Evolutionary conservation across 2,329 filamentous ascomycete species (phyloP).

Genomic region (Paecilomyces niveus): DNA sequence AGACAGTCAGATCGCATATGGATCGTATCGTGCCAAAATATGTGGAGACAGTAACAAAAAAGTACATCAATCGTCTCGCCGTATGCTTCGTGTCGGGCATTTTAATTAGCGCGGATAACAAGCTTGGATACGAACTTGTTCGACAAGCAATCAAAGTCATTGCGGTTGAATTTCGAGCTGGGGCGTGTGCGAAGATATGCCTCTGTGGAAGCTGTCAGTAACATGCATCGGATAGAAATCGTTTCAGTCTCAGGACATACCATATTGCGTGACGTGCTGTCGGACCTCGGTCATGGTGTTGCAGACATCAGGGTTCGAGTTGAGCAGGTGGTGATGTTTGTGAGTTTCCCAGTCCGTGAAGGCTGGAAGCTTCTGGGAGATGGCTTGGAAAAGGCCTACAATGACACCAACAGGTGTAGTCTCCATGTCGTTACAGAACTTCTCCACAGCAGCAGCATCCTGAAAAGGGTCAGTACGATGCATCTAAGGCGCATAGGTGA

Average conservation of each 20-base stretch:
- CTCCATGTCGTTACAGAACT: constrained; percentile 97
- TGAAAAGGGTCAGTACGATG: constrained; percentile 11
- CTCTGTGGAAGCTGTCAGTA: constrained; percentile 56
- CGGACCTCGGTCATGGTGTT: constrained; percentile 95
- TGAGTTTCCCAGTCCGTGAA: constrained; percentile 91
- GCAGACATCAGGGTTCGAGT: constrained; percentile 87
- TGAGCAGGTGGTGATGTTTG: constrained; percentile 83
- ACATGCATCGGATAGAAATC: not conserved
- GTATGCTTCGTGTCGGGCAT: constrained; percentile 8
- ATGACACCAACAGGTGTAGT: constrained; percentile 92
- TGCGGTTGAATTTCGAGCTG: constrained; percentile 76
- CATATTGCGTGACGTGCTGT: constrained; percentile 86
- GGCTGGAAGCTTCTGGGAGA: constrained; percentile 89
- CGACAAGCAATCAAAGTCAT: constrained; percentile 89
- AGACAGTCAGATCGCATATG: constrained; percentile 20
- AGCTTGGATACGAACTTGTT: constrained; percentile 97
- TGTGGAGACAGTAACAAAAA: constrained; percentile 13
- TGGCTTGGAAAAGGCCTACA: constrained; percentile 93
- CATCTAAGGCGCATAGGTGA: not conserved
- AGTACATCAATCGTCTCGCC: constrained; percentile 8
- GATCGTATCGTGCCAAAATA: constrained; percentile 16
- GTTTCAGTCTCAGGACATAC: constrained; percentile 49
- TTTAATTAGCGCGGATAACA: constrained; percentile 83
- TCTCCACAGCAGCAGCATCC: constrained; percentile 75
- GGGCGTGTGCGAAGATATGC: constrained; percentile 74